phyloP scores from a whole-genome alignment of 805 yeast species.

The Zygosaccharomyces siamensis region DNA sequence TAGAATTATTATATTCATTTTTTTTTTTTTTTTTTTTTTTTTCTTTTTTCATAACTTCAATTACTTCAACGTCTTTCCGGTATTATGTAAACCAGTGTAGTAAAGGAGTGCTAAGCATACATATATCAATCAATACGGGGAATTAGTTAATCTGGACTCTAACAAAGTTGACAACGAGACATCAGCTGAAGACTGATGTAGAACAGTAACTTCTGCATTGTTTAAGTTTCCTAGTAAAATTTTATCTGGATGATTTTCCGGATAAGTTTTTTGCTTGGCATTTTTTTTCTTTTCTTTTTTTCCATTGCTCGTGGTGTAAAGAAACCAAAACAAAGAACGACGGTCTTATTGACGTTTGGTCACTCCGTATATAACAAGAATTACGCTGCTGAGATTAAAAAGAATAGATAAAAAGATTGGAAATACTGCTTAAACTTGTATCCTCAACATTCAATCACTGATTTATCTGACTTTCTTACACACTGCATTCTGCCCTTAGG shows the following conservation, averaged over 20 bases:
- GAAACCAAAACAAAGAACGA: neutral
- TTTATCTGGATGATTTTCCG: neutral
- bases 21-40: too few relatives aligned
- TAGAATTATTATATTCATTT: slow-evolving; percentile 8
- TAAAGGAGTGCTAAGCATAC: neutral
- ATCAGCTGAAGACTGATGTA: too few relatives aligned
- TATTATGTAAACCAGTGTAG: neutral
- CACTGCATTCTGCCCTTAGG: neutral
- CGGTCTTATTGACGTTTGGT: neutral
- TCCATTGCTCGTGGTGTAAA: neutral
- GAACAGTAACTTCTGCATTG: neutral
- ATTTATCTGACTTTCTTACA: neutral
- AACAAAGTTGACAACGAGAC: too few relatives aligned
- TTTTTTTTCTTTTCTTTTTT: neutral
- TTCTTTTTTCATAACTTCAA: neutral
- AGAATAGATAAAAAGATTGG: neutral
- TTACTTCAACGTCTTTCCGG: neutral
- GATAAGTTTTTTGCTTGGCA: neutral
- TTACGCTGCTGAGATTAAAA: neutral
- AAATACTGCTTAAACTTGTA: too few relatives aligned
- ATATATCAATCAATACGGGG: neutral
- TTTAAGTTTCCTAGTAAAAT: neutral
- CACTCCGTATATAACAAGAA: neutral
- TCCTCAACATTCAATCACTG: too few relatives aligned
- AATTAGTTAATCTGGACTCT: too few relatives aligned